phyloP scores from a whole-genome alignment of 108 stramenopile genomes.

The Craspedostauros australis region DNA sequence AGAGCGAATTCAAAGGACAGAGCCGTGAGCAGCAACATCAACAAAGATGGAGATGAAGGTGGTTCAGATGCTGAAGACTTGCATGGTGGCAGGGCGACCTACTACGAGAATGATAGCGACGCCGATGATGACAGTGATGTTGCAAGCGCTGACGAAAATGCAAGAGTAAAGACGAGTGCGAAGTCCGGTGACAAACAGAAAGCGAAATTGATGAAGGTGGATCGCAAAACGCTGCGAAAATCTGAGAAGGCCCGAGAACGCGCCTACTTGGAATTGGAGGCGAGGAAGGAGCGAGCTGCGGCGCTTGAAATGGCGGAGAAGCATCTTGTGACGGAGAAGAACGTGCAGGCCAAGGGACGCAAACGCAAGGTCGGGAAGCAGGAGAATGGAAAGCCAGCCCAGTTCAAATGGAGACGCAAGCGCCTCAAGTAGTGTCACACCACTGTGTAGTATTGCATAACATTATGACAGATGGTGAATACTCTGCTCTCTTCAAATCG shows the following conservation, averaged over 20 bases:
- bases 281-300: constrained; percentile 46
- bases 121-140: no score
- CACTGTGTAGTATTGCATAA: no score
- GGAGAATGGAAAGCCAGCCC: constrained; percentile 60
- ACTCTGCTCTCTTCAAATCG: no score
- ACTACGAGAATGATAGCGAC: no score
- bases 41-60: constrained; percentile 35
- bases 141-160: constrained; percentile 11
- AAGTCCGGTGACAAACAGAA: constrained; percentile 24
- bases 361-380: constrained; percentile 70
- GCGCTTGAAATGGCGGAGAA: constrained; percentile 60
- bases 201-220: constrained; percentile 27
- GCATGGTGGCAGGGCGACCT: no score
- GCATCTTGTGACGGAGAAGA: constrained; percentile 79
- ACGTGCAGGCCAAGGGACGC: constrained; percentile 76
- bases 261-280: constrained; percentile 85
- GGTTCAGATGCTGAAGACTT: no score
- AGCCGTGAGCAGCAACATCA: neutral
- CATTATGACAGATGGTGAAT: no score
- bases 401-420: constrained; percentile 77
- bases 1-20: constrained; percentile 12
- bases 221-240: constrained; percentile 32
- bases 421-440: constrained; percentile 44
- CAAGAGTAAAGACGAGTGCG: constrained; percentile 1
- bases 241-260: constrained; percentile 56